phyloP scores from a whole-genome alignment of 306 rosid genomes.

The Cucurbita ficifolia region DNA sequence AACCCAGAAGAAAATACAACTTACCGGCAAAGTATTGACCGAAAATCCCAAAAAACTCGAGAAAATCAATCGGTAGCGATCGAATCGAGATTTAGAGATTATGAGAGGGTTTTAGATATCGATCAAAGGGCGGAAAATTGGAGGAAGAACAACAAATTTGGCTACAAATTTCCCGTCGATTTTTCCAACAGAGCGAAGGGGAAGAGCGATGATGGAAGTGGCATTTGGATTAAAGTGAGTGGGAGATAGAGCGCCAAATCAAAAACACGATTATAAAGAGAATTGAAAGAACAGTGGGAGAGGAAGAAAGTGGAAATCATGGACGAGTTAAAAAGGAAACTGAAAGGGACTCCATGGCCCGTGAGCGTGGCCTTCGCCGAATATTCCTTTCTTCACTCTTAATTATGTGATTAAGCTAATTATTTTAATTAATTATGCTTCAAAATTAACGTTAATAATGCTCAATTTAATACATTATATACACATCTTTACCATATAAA shows the following conservation, averaged over 20 bases:
- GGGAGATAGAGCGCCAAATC: neutral
- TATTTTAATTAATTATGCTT: neutral
- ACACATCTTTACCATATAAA: neutral
- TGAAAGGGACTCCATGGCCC: neutral
- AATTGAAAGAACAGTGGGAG: neutral
- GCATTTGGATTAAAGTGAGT: neutral
- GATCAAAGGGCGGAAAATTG: neutral
- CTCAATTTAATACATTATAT: neutral
- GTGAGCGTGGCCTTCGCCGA: neutral
- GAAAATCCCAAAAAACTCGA: neutral
- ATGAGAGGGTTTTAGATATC: neutral
- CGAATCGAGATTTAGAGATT: neutral
- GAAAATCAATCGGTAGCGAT: neutral
- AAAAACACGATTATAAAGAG: neutral
- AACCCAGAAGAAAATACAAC: slow-evolving; percentile 5
- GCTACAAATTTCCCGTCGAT: neutral
- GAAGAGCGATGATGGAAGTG: neutral
- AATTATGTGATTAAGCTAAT: neutral
- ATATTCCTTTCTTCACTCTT: neutral
- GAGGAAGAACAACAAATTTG: neutral
- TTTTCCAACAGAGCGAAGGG: slow-evolving; percentile 11
- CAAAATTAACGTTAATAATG: neutral
- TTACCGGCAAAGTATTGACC: slow-evolving; percentile 24
- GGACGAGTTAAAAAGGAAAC: neutral
- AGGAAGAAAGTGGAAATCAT: slow-evolving; percentile 1